phyloP scores from a whole-genome alignment of 164 flowering plant genomes.

The Umbellularia californica region DNA sequence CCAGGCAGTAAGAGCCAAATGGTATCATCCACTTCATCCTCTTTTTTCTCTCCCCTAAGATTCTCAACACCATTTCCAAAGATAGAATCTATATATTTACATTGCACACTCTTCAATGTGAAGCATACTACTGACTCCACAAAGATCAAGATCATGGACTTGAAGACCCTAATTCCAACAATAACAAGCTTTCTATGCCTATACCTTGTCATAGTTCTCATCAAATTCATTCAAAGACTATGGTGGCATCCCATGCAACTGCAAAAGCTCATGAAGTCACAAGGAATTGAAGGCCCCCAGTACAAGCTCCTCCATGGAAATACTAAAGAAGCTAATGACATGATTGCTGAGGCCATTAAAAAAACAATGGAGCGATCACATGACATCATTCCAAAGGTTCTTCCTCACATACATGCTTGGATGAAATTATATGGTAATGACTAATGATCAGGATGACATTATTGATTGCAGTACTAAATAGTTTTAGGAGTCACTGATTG shows the following conservation, averaged over 20 bases:
- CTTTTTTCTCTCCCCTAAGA: background rate
- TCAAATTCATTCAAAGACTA: constrained; percentile 14
- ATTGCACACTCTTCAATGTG: background rate
- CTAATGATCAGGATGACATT: background rate
- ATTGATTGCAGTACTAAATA: background rate
- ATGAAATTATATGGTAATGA: constrained; percentile 15
- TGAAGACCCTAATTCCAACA: background rate
- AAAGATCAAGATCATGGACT: background rate
- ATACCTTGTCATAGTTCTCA: background rate
- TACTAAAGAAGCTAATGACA: constrained; percentile 17
- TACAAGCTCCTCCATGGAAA: constrained; percentile 24
- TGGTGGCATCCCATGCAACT: constrained; percentile 20
- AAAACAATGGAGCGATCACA: constrained; percentile 24
- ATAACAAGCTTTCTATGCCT: background rate
- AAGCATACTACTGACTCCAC: background rate
- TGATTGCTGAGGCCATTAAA: constrained; percentile 14
- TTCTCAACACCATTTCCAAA: background rate
- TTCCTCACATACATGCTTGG: constrained; percentile 27
- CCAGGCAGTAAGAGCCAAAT: background rate
- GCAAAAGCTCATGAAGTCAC: constrained; percentile 12
- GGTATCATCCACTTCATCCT: background rate
- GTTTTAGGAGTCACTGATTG: background rate
- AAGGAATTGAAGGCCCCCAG: constrained; percentile 26
- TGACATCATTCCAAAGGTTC: constrained; percentile 18
- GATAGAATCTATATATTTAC: background rate